phyloP scores from a whole-genome alignment of 768 basidiomycete species.

The Tricholoma furcatifolium region DNA sequence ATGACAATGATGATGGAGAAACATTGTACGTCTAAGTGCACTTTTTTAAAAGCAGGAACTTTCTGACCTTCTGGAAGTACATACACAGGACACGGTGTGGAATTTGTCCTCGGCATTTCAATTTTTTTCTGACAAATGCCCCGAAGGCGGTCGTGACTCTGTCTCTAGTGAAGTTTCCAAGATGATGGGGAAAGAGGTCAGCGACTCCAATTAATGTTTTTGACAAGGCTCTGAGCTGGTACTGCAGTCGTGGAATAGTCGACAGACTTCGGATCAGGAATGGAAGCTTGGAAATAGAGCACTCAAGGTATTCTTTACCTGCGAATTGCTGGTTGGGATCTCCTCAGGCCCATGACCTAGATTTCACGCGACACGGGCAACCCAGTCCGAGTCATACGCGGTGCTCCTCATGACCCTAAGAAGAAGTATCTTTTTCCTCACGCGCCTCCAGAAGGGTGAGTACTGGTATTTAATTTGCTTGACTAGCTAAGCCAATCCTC shows the following conservation, averaged over 20 bases:
- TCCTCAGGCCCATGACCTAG: slow-evolving; percentile 13
- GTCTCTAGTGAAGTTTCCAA: slow-evolving; percentile 9
- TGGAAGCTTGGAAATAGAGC: slow-evolving; percentile 21
- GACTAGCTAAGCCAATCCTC: not conserved
- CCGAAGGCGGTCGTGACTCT: slow-evolving; percentile 15
- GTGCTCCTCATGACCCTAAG: slow-evolving; percentile 13
- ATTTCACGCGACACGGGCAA: slow-evolving; percentile 24
- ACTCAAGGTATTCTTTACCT: slow-evolving; percentile 11
- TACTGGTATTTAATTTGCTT: not conserved
- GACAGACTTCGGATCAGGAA: slow-evolving; percentile 30
- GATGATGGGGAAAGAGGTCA: slow-evolving; percentile 18
- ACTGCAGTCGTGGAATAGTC: slow-evolving; percentile 26
- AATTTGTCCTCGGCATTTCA: not conserved
- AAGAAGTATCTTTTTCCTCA: slow-evolving; percentile 7
- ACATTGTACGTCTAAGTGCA: slow-evolving; percentile 28
- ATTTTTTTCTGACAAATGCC: not conserved
- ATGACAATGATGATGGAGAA: slow-evolving; percentile 36
- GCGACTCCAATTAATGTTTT: not conserved
- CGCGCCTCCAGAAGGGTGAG: slow-evolving; percentile 24
- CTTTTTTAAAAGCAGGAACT: not conserved
- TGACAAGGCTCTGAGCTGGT: not conserved
- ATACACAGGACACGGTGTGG: slow-evolving; percentile 21
- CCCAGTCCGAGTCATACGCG: slow-evolving; percentile 39
- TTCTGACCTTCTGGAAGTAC: slow-evolving; percentile 11
- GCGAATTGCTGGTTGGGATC: not conserved